Evolutionary conservation across 495 filamentous ascomycete species (phyloP).

Genomic region (Haplographium delicatum): DNA sequence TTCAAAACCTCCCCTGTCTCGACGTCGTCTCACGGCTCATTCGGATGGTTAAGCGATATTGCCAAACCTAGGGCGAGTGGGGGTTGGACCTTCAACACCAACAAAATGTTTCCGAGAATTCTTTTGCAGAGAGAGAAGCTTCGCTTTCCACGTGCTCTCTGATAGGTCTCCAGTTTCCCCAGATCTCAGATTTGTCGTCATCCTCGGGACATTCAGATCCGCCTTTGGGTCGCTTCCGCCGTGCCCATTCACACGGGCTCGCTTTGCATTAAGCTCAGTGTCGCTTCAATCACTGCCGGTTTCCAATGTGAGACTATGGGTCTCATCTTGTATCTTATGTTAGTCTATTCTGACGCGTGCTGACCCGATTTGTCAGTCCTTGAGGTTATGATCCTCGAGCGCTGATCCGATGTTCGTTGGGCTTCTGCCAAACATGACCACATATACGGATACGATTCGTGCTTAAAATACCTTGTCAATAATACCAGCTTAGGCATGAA

Average conservation of each 20-base stretch:
- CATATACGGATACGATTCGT: neutral
- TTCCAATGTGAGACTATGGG: constrained; percentile 1
- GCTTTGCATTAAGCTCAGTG: constrained; percentile 1
- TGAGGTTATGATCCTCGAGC: neutral
- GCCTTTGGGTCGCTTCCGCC: no score
- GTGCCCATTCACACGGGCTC: no score
- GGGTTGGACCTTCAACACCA: no score
- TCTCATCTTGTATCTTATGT: neutral
- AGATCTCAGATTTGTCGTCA: no score
- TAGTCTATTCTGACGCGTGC: neutral
- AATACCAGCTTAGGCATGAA: neutral
- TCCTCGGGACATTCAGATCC: no score
- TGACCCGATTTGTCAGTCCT: neutral
- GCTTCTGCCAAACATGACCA: neutral
- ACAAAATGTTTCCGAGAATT: neutral
- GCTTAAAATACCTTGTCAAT: neutral
- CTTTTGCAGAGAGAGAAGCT: neutral
- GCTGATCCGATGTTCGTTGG: neutral
- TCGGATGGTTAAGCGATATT: no score
- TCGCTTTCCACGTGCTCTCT: no score
- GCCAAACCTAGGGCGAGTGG: no score
- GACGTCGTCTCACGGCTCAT: constrained; percentile 7
- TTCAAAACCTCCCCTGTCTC: constrained; percentile 13
- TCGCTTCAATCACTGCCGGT: neutral
- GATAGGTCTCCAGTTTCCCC: no score